Evolutionary conservation across 805 yeast species (phyloP), one percentile per base, ranked within the genome.

Genomic region (Teunomyces tritomae): DNA sequence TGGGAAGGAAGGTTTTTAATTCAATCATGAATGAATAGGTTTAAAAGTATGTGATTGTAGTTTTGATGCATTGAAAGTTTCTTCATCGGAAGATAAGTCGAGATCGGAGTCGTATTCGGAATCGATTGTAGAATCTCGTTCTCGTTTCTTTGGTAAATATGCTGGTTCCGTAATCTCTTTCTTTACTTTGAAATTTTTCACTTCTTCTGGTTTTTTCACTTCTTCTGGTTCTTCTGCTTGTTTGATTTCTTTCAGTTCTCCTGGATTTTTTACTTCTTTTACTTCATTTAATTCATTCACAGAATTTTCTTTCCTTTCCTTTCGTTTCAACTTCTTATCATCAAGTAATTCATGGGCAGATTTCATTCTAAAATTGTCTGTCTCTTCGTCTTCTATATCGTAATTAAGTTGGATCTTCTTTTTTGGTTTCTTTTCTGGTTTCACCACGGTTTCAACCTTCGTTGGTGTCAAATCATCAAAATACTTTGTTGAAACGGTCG

Each of bases 401-500:
- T 73, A 66, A 28, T 54, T 57, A 16, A 77, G 53, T 43, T 57
- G 68, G 1, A 71, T 68, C 36, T 61, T 58, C 27, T 64, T 54
- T 44, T 62, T 62, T 52, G 57, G 67, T 52, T 57, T 62, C 46
- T 57, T 57, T 36, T 50, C 50, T 50, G 46, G 56, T 49, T 47
- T 40, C 39, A 51, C 51, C 8, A 60, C 54, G 32, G 44, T 44
- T 26, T 55, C 44, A 11, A 45, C 28, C 39, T 55, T 57, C 11
- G 49, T 42, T 26, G 53, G 56, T 36, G 17, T 11, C 35, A 77
- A 55, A 49, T 76, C 80, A 9, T 68, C 74, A 58, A 83, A 84
- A 62, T 67, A 83, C 3, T 74, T 76, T 6, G 70, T 65, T 1
- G 76, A 57, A 1, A 83, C 74, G 45, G 71, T 74, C 5, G 70